Evolutionary conservation across 2,329 filamentous ascomycete genomes (phyloP).

Genomic region (Trichoderma sp.): DNA sequence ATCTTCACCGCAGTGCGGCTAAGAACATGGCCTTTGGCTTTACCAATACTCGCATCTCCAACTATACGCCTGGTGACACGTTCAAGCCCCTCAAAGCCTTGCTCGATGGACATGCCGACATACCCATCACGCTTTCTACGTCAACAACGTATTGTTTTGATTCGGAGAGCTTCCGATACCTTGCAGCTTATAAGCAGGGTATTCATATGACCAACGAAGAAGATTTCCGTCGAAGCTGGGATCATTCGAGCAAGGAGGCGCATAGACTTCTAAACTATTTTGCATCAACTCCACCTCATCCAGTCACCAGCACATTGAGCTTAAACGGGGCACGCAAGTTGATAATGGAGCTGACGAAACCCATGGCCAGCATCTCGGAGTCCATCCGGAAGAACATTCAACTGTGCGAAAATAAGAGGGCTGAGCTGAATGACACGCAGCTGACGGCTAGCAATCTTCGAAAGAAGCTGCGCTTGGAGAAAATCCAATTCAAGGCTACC

Average conservation of each 20-base stretch:
- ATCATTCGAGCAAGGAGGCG: conserved; percentile 22
- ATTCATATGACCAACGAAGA: background rate
- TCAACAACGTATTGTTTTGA: conserved; percentile 16
- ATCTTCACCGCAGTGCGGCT: conserved; percentile 10
- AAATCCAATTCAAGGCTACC: background rate
- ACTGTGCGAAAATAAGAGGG: background rate
- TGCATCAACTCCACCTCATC: conserved; percentile 21
- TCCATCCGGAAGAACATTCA: conserved; percentile 22
- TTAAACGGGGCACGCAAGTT: conserved; percentile 24
- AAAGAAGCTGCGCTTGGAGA: conserved; percentile 4
- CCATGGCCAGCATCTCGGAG: conserved; percentile 26
- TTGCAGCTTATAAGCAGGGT: conserved; percentile 10
- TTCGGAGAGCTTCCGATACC: conserved; percentile 19
- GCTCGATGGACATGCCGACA: background rate
- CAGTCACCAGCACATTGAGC: conserved; percentile 25
- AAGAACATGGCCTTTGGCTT: conserved; percentile 19
- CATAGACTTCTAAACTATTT: conserved; percentile 21
- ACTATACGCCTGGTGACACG: conserved; percentile 9
- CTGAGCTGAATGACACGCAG: too few relatives aligned
- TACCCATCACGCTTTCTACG: background rate
- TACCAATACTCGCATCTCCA: conserved; percentile 17
- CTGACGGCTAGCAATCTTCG: background rate
- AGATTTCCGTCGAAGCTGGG: conserved; percentile 25
- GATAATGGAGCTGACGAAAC: conserved; percentile 20
- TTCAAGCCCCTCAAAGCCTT: conserved; percentile 12